Base-by-base conservation (phyloP, 352 stramenopile genomes). In the Globisporangium takayamanum region DNA sequence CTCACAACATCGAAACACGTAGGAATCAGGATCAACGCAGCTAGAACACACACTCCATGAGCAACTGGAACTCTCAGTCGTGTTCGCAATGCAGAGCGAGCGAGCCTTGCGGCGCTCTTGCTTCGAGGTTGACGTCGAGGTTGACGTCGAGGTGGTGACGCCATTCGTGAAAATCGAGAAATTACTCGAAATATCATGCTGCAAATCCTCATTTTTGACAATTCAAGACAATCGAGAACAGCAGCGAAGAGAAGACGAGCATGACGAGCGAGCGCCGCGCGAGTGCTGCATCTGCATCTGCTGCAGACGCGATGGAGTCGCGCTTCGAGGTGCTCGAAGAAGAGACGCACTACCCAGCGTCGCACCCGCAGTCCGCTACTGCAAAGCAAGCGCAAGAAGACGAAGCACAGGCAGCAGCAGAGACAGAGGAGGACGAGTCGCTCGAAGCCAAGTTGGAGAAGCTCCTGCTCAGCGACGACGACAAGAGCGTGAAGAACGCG, bases 281-380 rank as follows among this genome's bases (percentile, higher is more conserved):
- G n/a, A 49, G n/a, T 25, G 44, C 44, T 49, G 16, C 44, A 2
- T 14, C 44, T 22, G n/a, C n/a, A 22, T 15, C 44, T 22, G 44
- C n/a, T 4, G 53, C 16, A 6, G 55, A 42, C 25, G 55, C 39
- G 46, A 55, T 51, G 50, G 62, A 70, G 58, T 78, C 76, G 62
- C 78, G 84, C 57, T 94, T 94, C 59, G 82, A 94, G 66, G 83
- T 94, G 58, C 62, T 94, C 48, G 84, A 94, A 64, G 84, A 94
- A 61, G 77, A 89, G 74, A 92, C 82, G 57, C 84, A 94, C 67
- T 92, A 68, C 62, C 77, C 80, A 26, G 59, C 59, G 49, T 63
- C 57, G 22, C 64, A 79, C 53, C 66, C 74, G 15, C 72, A 75
- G 66, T 65, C 51, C 18, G 44, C 44, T 42, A 39, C 53, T 12